These are phyloP conservation scores for Bipolaris victoriae DNA, from an alignment of 2,329 filamentous ascomycete genomes.

Conservation along the genomic window DNA sequence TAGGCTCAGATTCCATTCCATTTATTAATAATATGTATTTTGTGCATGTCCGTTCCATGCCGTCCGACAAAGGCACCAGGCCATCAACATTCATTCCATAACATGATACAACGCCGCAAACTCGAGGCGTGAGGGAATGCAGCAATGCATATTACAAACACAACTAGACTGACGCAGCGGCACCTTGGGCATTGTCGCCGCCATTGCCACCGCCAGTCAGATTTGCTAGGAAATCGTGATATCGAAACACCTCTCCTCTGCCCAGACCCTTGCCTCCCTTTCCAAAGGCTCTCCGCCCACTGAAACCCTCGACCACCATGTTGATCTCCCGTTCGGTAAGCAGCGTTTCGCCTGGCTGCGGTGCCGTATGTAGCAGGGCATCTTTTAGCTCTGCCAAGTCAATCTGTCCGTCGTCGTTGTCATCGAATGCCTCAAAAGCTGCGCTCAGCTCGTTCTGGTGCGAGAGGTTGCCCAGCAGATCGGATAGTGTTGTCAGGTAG, in stretches of 20 bases:
- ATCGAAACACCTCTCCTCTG: conserved; percentile 88
- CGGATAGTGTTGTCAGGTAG: conserved; percentile 83
- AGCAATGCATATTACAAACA: neutral
- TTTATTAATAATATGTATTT: neutral
- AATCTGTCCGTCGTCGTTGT: conserved; percentile 92
- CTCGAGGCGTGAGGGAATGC: neutral
- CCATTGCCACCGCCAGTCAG: conserved; percentile 48
- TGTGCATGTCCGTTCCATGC: neutral
- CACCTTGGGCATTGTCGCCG: conserved; percentile 27
- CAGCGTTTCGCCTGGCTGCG: conserved; percentile 60
- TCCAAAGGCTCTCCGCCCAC: conserved; percentile 80
- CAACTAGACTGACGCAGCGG: neutral
- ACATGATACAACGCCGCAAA: neutral
- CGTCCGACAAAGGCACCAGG: neutral
- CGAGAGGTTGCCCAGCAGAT: conserved; percentile 74
- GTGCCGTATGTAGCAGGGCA: conserved; percentile 79
- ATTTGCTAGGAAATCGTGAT: conserved; percentile 82
- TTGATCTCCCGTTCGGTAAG: conserved; percentile 70
- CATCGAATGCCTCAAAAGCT: conserved; percentile 93
- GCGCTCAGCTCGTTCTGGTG: conserved; percentile 80
- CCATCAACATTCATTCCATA: neutral
- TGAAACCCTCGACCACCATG: conserved; percentile 85
- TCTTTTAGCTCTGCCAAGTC: conserved; percentile 82
- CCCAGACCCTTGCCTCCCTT: conserved; percentile 59
- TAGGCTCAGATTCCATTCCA: neutral